Conservation (phyloP, 2,329 filamentous ascomycete species). For the Monosporascus ibericus region DNA sequence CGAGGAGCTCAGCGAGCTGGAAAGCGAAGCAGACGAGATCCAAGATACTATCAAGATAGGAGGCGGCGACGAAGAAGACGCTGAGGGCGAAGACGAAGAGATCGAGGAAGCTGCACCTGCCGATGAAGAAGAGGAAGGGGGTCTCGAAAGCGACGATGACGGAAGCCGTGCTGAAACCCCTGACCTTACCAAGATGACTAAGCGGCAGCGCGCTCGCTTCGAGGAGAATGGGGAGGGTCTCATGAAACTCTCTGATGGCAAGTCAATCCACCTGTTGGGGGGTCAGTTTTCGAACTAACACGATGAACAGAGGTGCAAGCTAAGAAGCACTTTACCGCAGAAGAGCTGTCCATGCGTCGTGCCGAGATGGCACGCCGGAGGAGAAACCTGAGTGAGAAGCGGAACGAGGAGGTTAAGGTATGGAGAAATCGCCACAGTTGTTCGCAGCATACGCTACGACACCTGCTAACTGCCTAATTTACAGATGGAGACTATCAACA, state of each 20-base stretch:
- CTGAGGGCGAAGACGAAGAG: slow-evolving; percentile 38
- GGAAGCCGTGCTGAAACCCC: slow-evolving; percentile 45
- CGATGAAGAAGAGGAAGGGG: slow-evolving; percentile 34
- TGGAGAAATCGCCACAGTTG: slow-evolving; percentile 3
- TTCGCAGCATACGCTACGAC: not conserved
- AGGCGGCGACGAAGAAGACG: slow-evolving; percentile 34
- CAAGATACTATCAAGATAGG: slow-evolving; percentile 39
- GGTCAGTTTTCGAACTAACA: slow-evolving; percentile 8
- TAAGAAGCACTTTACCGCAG: slow-evolving; percentile 56
- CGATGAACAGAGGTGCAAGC: slow-evolving; percentile 51
- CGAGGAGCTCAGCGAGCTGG: slow-evolving; percentile 50
- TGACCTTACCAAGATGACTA: slow-evolving; percentile 55
- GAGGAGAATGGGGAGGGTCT: slow-evolving; percentile 48
- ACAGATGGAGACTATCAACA: slow-evolving; percentile 87
- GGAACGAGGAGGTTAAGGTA: slow-evolving; percentile 59
- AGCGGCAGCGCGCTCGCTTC: slow-evolving; percentile 53
- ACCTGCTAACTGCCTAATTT: slow-evolving; percentile 4
- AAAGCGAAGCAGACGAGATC: slow-evolving; percentile 43
- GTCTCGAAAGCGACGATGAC: slow-evolving; percentile 36
- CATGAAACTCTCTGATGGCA: slow-evolving; percentile 57
- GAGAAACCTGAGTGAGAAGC: slow-evolving; percentile 58
- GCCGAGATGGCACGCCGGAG: slow-evolving; percentile 57
- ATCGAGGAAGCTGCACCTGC: slow-evolving; percentile 33
- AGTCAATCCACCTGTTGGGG: slow-evolving; percentile 12
- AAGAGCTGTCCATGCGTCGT: slow-evolving; percentile 56